Percentiles rank a stretch among this genome's conserved stretches.
These are phyloP conservation scores for Pseudovirgaria hyperparasitica DNA, from an alignment of 2,329 filamentous ascomycete genomes.

Conservation along the genomic window DNA sequence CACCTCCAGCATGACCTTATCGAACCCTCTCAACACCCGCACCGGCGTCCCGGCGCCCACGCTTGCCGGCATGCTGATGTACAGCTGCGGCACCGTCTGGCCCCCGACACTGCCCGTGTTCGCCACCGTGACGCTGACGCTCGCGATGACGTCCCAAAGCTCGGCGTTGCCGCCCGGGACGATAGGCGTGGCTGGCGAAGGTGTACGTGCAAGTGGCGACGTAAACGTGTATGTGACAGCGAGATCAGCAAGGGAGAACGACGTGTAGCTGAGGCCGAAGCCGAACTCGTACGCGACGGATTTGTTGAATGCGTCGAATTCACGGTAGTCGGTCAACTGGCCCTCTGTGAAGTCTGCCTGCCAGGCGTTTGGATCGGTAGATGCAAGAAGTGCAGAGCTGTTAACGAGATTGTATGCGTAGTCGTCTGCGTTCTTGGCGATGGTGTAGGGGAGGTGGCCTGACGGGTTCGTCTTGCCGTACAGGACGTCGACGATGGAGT, in stretches of 20 bases:
- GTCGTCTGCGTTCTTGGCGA: slow-evolving; percentile 12
- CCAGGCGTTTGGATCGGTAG: slow-evolving; percentile 25
- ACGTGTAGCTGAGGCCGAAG: slow-evolving; percentile 26
- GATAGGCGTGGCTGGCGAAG: slow-evolving; percentile 9
- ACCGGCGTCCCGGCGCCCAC: slow-evolving; percentile 32
- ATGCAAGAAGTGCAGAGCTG: slow-evolving; percentile 17
- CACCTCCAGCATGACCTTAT: slow-evolving; percentile 33
- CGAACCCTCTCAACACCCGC: slow-evolving; percentile 31
- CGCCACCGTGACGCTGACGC: slow-evolving; percentile 32
- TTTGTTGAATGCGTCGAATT: slow-evolving; percentile 30
- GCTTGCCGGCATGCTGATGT: slow-evolving; percentile 32
- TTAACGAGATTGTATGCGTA: slow-evolving; percentile 22
- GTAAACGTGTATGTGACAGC: slow-evolving; percentile 5
- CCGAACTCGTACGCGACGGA: slow-evolving; percentile 22
- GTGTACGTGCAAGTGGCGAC: slow-evolving; percentile 8
- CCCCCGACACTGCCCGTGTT: slow-evolving; percentile 40
- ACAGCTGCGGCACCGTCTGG: slow-evolving; percentile 42
- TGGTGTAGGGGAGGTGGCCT: slow-evolving; percentile 15
- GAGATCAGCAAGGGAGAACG: slow-evolving; percentile 16
- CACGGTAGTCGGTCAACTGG: slow-evolving; percentile 40
- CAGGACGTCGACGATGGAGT: slow-evolving; percentile 26
- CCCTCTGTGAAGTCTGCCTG: slow-evolving; percentile 40
- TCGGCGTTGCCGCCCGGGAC: slow-evolving; percentile 40
- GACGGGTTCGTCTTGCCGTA: slow-evolving; percentile 15
- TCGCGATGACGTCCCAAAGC: slow-evolving; percentile 40